These are phyloP conservation scores for Aphanomyces euteiches DNA, from an alignment of 352 stramenopile genomes.

Conservation along the genomic window DNA sequence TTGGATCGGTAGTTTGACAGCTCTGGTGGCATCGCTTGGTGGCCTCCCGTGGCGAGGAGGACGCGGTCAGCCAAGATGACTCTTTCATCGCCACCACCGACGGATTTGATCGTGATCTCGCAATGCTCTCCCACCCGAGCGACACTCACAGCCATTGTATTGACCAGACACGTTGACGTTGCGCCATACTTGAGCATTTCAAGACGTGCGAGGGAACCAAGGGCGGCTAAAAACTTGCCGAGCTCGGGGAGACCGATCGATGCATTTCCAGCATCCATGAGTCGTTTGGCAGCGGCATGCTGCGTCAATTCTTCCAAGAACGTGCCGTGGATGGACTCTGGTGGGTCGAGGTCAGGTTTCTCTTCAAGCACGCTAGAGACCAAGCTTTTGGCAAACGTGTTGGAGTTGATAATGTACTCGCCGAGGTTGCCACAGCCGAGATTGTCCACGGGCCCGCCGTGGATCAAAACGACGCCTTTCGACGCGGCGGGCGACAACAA, in stretches of 20 bases:
- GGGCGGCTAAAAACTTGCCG: constrained; percentile 55
- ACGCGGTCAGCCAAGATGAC: constrained; percentile 56
- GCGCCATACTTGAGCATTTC: constrained; percentile 45
- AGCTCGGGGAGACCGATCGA: constrained; percentile 57
- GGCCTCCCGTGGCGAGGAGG: constrained; percentile 61
- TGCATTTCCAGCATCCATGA: constrained; percentile 53
- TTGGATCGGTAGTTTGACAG: constrained; percentile 48
- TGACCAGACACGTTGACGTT: constrained; percentile 48
- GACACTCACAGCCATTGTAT: constrained; percentile 48
- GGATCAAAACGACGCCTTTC: constrained; percentile 58
- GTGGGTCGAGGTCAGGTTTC: constrained; percentile 66
- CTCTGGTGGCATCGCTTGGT: constrained; percentile 44
- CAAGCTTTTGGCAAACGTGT: constrained; percentile 75
- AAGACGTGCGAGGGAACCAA: constrained; percentile 45
- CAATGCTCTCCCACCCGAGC: constrained; percentile 30
- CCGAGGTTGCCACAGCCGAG: constrained; percentile 71
- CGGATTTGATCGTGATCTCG: constrained; percentile 14
- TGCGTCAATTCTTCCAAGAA: constrained; percentile 56
- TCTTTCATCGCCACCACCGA: neutral
- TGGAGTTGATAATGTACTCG: constrained; percentile 81
- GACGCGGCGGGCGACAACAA: constrained; percentile 52
- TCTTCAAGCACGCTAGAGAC: constrained; percentile 73
- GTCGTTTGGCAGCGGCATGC: constrained; percentile 50
- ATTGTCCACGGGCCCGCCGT: constrained; percentile 47
- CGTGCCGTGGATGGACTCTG: constrained; percentile 67